These are phyloP conservation scores for Millerozyma miso DNA, from an alignment of 805 yeast species.

Conservation along the genomic window DNA sequence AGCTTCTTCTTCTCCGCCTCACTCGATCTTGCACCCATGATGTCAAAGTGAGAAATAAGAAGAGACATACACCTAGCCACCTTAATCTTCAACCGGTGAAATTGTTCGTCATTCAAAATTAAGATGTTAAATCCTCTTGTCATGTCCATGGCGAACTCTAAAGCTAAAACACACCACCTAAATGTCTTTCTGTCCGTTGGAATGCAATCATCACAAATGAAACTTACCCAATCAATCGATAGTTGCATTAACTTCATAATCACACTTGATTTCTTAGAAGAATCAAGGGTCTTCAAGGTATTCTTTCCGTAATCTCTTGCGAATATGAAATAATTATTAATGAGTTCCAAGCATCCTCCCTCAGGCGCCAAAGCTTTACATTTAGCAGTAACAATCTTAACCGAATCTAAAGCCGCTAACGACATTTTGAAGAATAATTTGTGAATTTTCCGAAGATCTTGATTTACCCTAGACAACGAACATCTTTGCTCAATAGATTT, in stretches of 20 bases:
- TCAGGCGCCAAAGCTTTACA: slow-evolving; percentile 46
- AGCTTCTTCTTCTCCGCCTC: slow-evolving; percentile 57
- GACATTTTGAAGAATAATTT: slow-evolving; percentile 66
- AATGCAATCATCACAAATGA: slow-evolving; percentile 89
- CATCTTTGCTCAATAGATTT: slow-evolving; percentile 60
- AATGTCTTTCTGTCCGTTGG: slow-evolving; percentile 90
- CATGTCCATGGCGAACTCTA: slow-evolving; percentile 94
- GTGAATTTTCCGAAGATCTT: slow-evolving; percentile 63
- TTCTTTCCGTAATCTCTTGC: slow-evolving; percentile 79
- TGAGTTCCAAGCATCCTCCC: slow-evolving; percentile 68
- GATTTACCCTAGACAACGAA: slow-evolving; percentile 68
- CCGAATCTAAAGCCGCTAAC: slow-evolving; percentile 59
- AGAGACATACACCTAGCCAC: slow-evolving; percentile 94
- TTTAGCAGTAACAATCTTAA: slow-evolving; percentile 47
- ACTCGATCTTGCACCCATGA: slow-evolving; percentile 94
- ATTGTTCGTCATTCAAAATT: slow-evolving; percentile 73
- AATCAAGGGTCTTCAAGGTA: slow-evolving; percentile 60
- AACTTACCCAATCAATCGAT: slow-evolving; percentile 87
- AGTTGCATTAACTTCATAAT: slow-evolving; percentile 69
- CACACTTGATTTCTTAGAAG: slow-evolving; percentile 60
- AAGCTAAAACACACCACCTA: slow-evolving; percentile 92
- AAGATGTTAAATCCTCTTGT: slow-evolving; percentile 86
- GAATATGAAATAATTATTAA: slow-evolving; percentile 70
- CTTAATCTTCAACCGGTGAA: slow-evolving; percentile 63
- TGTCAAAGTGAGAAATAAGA: slow-evolving; percentile 91